Percentiles rank a stretch among this genome's conserved stretches.
Evolutionary conservation across 2,329 filamentous ascomycete genomes (phyloP).

Genomic region (Trichoderma asperellum): DNA sequence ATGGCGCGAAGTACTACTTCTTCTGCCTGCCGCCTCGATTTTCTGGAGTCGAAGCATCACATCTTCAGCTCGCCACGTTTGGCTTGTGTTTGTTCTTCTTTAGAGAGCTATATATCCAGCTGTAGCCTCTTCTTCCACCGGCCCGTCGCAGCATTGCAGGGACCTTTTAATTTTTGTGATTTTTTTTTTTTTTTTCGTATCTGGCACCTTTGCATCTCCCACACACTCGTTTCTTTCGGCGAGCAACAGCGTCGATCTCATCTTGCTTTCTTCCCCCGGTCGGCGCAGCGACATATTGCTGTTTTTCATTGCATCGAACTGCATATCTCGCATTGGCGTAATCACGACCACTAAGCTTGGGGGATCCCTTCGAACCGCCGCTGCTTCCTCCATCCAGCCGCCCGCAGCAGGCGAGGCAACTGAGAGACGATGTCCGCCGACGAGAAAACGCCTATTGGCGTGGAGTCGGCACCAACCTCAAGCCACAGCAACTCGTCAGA

Average conservation of each 20-base stretch:
- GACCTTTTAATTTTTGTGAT: neutral
- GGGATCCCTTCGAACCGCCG: neutral
- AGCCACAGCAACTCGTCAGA: constrained; percentile 27
- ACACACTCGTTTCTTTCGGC: constrained; percentile 6
- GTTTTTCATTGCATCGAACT: neutral
- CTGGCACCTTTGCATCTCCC: neutral
- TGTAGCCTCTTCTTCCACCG: neutral
- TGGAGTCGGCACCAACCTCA: constrained; percentile 12
- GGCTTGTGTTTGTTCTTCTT: neutral
- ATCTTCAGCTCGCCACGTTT: constrained; percentile 16
- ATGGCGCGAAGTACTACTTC: constrained; percentile 4
- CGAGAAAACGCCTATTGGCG: constrained; percentile 15
- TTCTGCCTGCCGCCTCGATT: constrained; percentile 18
- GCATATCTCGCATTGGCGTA: constrained; percentile 5
- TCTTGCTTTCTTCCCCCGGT: constrained; percentile 6
- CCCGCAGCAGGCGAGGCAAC: constrained; percentile 21
- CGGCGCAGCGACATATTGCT: neutral
- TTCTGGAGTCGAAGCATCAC: neutral
- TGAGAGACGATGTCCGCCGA: constrained; percentile 25
- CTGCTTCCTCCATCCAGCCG: neutral
- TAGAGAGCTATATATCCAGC: neutral
- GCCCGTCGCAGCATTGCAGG: neutral
- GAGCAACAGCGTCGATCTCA: constrained; percentile 11
- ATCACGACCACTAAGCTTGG: neutral
- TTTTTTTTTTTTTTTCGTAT: neutral